phyloP scores from a whole-genome alignment of 2,329 filamentous ascomycete genomes.

The Fusarium subglutinans region DNA sequence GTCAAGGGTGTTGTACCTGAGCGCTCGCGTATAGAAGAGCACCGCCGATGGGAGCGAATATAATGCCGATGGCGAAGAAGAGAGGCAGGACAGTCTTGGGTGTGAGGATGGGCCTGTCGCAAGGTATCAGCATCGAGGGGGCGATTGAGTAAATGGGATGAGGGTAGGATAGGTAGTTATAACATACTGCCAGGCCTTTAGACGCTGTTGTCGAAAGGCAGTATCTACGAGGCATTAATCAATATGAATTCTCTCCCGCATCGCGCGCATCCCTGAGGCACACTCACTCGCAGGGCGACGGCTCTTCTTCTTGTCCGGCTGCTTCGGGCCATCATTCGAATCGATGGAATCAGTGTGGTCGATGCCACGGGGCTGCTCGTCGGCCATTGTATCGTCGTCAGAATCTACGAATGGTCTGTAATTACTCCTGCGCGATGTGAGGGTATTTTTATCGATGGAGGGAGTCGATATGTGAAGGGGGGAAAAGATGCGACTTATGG shows the following conservation, averaged over 20 bases:
- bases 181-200: constrained; percentile 97
- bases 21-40: constrained; percentile 86
- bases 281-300: constrained; percentile 84
- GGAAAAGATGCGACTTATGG: constrained; percentile 22
- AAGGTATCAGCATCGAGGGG: constrained; percentile 49
- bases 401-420: not conserved
- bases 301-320: constrained; percentile 85
- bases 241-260: constrained; percentile 10
- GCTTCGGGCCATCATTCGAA: constrained; percentile 63
- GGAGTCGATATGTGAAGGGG: constrained; percentile 4
- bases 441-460: constrained; percentile 22
- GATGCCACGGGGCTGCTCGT: constrained; percentile 53
- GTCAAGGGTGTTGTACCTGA: constrained; percentile 60
- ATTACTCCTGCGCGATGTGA: constrained; percentile 8
- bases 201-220: constrained; percentile 92
- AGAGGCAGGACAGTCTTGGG: constrained; percentile 92
- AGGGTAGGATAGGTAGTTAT: constrained; percentile 44
- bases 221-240: constrained; percentile 70
- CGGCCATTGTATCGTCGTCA: constrained; percentile 55
- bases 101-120: constrained; percentile 84
- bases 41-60: constrained; percentile 93
- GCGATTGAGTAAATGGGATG: constrained; percentile 4
- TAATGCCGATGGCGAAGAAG: constrained; percentile 89
- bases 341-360: constrained; percentile 63
- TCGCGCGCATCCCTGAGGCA: constrained; percentile 38